phyloP scores from a whole-genome alignment of 106 monocot species.

The Phalaenopsis equestris region DNA sequence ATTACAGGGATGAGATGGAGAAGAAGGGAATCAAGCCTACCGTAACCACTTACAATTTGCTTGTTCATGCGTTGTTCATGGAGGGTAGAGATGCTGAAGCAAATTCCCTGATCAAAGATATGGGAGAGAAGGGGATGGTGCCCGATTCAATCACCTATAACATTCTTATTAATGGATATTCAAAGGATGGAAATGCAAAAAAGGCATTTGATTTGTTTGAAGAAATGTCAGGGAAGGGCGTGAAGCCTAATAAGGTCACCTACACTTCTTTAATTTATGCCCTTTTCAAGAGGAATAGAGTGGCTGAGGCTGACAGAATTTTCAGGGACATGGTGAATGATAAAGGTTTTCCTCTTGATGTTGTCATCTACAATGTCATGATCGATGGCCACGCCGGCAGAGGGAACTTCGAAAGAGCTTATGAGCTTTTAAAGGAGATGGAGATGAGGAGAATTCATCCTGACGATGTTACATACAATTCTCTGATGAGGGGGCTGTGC shows the following conservation, averaged over 20 bases:
- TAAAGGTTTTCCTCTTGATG: slow-evolving; percentile 43
- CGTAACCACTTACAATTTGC: slow-evolving; percentile 49
- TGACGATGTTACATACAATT: slow-evolving; percentile 84
- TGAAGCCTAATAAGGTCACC: slow-evolving; percentile 55
- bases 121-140: slow-evolving; percentile 38
- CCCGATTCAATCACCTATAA: slow-evolving; percentile 68
- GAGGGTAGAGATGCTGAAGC: slow-evolving; percentile 44
- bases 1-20: slow-evolving; percentile 53
- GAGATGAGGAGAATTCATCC: slow-evolving; percentile 43
- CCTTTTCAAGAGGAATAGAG: slow-evolving; percentile 48
- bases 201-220: slow-evolving; percentile 58
- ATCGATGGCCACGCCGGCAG: slow-evolving; percentile 60
- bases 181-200: slow-evolving; percentile 45
- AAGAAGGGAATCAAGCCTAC: slow-evolving; percentile 35
- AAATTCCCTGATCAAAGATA: slow-evolving; percentile 42
- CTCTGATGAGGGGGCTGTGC: slow-evolving; percentile 75
- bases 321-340: slow-evolving; percentile 22
- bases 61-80: slow-evolving; percentile 64
- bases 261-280: slow-evolving; percentile 67
- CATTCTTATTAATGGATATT: slow-evolving; percentile 78
- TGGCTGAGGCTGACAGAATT: slow-evolving; percentile 51
- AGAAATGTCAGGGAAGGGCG: slow-evolving; percentile 42
- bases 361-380: slow-evolving; percentile 79
- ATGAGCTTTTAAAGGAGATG: slow-evolving; percentile 62
- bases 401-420: slow-evolving; percentile 56